phyloP scores from a whole-genome alignment of 1,284 basidiomycete species.

The Papiliotrema terrestris region DNA sequence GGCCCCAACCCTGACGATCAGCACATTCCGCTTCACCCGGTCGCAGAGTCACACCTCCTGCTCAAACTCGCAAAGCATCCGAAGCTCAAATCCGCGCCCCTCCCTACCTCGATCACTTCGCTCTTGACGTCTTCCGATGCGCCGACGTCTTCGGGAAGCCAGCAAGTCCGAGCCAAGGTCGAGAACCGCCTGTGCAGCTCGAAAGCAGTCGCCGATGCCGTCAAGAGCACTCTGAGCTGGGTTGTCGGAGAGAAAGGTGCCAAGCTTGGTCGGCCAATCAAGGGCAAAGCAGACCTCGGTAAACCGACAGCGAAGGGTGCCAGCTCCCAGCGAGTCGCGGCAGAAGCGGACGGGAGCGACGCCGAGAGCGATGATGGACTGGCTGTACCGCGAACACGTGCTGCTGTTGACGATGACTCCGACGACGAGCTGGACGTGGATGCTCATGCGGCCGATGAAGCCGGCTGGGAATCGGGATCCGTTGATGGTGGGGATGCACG shows the following conservation, averaged over 20 bases:
- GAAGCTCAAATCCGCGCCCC: constrained; percentile 37
- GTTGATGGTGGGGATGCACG: constrained; percentile 7
- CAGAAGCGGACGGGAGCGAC: too few species aligned
- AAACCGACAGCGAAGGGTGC: constrained; percentile 5
- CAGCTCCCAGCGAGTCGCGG: neutral
- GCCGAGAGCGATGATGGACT: constrained; percentile 6
- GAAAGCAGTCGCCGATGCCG: constrained; percentile 64
- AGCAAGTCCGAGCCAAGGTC: constrained; percentile 54
- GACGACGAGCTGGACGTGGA: constrained; percentile 29
- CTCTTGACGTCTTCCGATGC: constrained; percentile 15
- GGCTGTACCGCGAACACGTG: neutral
- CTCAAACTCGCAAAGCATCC: constrained; percentile 73
- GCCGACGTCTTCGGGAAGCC: constrained; percentile 14
- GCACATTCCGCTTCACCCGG: constrained; percentile 59
- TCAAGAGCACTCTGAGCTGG: constrained; percentile 57
- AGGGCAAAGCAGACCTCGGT: constrained; percentile 21
- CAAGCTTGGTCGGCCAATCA: constrained; percentile 20
- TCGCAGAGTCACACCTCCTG: constrained; percentile 62
- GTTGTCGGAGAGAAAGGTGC: constrained; percentile 40
- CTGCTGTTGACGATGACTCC: constrained; percentile 6
- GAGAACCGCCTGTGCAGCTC: constrained; percentile 72
- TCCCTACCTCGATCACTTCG: constrained; percentile 47
- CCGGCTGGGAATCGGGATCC: constrained; percentile 59
- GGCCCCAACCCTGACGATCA: constrained; percentile 37
- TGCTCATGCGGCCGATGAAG: constrained; percentile 41